Evolutionary conservation across 2,329 filamentous ascomycete genomes (phyloP).

Genomic region (Malbranchea zuffiana): DNA sequence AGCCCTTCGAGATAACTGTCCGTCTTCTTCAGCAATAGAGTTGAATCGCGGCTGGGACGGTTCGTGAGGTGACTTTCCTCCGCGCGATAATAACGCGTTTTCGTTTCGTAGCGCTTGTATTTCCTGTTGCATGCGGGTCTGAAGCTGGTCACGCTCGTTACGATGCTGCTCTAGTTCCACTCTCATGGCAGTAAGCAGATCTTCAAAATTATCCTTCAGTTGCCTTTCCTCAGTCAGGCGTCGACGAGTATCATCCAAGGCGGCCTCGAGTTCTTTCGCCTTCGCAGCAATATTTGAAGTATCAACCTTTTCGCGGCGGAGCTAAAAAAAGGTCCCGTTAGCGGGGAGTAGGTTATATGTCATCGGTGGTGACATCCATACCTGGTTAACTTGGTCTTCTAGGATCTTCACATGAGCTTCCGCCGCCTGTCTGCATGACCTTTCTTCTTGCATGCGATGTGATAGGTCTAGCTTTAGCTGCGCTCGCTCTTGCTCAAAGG

Average conservation of each 20-base stretch:
- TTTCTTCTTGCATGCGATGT: constrained; percentile 77
- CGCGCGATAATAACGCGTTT: constrained; percentile 30
- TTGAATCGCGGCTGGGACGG: constrained; percentile 43
- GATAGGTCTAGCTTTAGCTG: constrained; percentile 75
- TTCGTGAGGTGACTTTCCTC: constrained; percentile 36
- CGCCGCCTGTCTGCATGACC: constrained; percentile 60
- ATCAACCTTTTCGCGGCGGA: constrained; percentile 45
- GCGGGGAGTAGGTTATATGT: constrained; percentile 12
- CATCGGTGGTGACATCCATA: constrained; percentile 22
- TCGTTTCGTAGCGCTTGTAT: constrained; percentile 53
- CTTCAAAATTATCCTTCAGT: constrained; percentile 87
- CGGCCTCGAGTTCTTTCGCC: constrained; percentile 65
- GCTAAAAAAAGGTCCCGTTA: constrained; percentile 34
- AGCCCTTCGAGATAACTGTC: constrained; percentile 28
- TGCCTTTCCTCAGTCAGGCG: constrained; percentile 74
- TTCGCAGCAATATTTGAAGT: constrained; percentile 41
- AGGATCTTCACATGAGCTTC: constrained; percentile 77
- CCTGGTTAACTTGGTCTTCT: constrained; percentile 63
- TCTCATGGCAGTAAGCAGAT: constrained; percentile 72
- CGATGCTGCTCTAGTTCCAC: constrained; percentile 69
- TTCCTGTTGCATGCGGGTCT: constrained; percentile 74
- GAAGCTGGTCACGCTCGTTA: constrained; percentile 74
- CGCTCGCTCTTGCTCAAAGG: constrained; percentile 83
- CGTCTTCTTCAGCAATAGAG: constrained; percentile 51
- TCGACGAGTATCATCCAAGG: constrained; percentile 71